Percentiles rank a stretch among this genome's conserved stretches.
Conservation (phyloP, 345 rosid genomes). For the Mangifera indica region DNA sequence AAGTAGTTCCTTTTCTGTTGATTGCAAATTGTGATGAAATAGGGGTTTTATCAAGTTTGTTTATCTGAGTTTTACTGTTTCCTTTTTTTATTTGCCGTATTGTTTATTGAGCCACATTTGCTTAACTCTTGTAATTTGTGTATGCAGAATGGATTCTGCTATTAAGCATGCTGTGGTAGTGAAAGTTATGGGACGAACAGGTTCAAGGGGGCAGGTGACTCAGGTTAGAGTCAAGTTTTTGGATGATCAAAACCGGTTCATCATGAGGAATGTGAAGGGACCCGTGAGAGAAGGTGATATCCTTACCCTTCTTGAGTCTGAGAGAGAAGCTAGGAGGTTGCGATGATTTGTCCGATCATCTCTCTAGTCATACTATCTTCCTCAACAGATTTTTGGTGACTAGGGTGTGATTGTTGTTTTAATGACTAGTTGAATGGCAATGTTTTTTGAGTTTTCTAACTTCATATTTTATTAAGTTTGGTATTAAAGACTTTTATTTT, state of each 20-base stretch:
- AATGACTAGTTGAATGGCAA: slow-evolving; percentile 2
- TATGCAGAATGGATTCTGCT: slow-evolving; percentile 65
- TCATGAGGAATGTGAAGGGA: slow-evolving; percentile 91
- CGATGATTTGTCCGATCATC: slow-evolving; percentile 33
- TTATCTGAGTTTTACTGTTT: neutral
- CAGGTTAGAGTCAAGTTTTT: slow-evolving; percentile 81
- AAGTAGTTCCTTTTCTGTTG: no score
- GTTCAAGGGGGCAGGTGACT: slow-evolving; percentile 89
- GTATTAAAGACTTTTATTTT: no score
- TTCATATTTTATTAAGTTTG: neutral
- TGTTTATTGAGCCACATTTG: neutral
- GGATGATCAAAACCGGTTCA: slow-evolving; percentile 59
- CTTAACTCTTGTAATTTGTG: neutral
- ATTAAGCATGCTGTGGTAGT: slow-evolving; percentile 83
- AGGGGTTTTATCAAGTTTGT: neutral
- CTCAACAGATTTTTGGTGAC: neutral
- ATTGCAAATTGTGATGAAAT: neutral
- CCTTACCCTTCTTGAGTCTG: slow-evolving; percentile 75
- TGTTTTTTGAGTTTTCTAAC: slow-evolving; percentile 9
- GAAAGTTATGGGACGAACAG: slow-evolving; percentile 92
- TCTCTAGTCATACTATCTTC: neutral
- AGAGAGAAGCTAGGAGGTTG: slow-evolving; percentile 87
- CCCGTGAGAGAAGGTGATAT: slow-evolving; percentile 83
- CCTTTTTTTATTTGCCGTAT: no score
- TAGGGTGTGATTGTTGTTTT: neutral